A percentile compares a stretch with the other conserved stretches of the same genome.
Evolutionary conservation across 140 eudicot species (phyloP).

Genomic region (Oenanthe javanica): DNA sequence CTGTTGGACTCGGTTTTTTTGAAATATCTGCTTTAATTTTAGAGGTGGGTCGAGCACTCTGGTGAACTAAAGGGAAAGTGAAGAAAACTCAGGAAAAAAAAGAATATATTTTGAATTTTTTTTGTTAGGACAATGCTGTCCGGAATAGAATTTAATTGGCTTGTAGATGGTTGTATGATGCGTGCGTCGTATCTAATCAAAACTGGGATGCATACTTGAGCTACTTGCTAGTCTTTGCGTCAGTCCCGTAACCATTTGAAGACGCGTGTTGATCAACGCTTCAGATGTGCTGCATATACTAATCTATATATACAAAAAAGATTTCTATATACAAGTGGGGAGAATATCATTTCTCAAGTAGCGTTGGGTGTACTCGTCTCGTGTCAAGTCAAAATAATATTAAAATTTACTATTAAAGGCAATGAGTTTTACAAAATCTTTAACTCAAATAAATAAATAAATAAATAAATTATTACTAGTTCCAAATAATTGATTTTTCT

Average conservation of each 20-base stretch:
- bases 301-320: too few species aligned
- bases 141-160: neutral
- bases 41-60: constrained; percentile 3
- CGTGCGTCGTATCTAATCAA: constrained; percentile 2
- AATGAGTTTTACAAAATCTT: neutral
- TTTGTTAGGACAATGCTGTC: neutral
- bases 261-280: constrained; percentile 5
- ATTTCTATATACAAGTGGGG: constrained; percentile 1
- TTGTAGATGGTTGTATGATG: neutral
- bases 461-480: neutral
- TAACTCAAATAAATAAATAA: neutral
- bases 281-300: neutral
- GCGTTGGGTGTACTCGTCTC: neutral
- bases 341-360: neutral
- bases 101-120: neutral
- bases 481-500: neutral
- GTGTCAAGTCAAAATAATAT: neutral
- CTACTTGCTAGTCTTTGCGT: neutral
- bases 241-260: neutral
- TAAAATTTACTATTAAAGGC: neutral
- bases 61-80: neutral
- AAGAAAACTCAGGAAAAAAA: neutral
- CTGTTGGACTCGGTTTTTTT: constrained; percentile 8
- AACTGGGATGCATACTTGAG: neutral
- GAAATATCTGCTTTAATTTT: constrained; percentile 1